Evolutionary conservation across 495 filamentous ascomycete species (phyloP).

Genomic region (Podospora pseudopauciseta): DNA sequence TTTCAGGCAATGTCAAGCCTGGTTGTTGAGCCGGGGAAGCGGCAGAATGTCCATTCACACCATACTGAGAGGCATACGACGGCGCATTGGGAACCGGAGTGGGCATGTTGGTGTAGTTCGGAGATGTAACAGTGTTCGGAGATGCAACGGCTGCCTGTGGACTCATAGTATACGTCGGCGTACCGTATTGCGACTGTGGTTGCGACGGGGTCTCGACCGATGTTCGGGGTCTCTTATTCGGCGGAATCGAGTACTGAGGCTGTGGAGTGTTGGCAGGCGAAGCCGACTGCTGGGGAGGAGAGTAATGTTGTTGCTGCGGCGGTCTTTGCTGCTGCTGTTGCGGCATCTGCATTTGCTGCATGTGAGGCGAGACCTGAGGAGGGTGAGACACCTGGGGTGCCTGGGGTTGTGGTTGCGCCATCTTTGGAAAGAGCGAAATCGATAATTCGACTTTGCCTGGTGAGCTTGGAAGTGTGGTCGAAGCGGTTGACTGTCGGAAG

Average conservation of each 20-base stretch:
- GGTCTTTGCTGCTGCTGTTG: slow-evolving; percentile 45
- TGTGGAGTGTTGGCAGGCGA: slow-evolving; percentile 31
- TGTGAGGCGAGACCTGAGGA: slow-evolving; percentile 10
- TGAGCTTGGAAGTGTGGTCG: neutral
- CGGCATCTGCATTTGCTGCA: slow-evolving; percentile 27
- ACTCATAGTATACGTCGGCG: slow-evolving; percentile 20
- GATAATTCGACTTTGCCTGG: neutral
- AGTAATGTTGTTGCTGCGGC: slow-evolving; percentile 27
- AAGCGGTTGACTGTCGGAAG: neutral
- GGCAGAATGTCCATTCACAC: slow-evolving; percentile 21
- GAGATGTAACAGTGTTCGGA: slow-evolving; percentile 17
- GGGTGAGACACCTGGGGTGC: slow-evolving; percentile 51
- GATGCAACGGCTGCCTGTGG: slow-evolving; percentile 14
- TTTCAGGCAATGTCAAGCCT: slow-evolving; percentile 23
- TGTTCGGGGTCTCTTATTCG: slow-evolving; percentile 64
- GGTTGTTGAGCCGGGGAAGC: slow-evolving; percentile 19
- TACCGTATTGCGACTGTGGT: slow-evolving; percentile 29
- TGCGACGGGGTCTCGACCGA: slow-evolving; percentile 56
- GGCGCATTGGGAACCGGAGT: slow-evolving; percentile 10
- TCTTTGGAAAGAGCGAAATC: slow-evolving; percentile 30
- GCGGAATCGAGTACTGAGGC: slow-evolving; percentile 42
- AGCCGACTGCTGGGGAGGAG: slow-evolving; percentile 38
- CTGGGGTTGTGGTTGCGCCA: slow-evolving; percentile 64
- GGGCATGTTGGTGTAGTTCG: slow-evolving; percentile 21
- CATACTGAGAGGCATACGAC: slow-evolving; percentile 20